Evolutionary conservation across 192 early-diverging fungal genomes (phyloP).

Genomic region (Linnemannia schmuckeri): DNA sequence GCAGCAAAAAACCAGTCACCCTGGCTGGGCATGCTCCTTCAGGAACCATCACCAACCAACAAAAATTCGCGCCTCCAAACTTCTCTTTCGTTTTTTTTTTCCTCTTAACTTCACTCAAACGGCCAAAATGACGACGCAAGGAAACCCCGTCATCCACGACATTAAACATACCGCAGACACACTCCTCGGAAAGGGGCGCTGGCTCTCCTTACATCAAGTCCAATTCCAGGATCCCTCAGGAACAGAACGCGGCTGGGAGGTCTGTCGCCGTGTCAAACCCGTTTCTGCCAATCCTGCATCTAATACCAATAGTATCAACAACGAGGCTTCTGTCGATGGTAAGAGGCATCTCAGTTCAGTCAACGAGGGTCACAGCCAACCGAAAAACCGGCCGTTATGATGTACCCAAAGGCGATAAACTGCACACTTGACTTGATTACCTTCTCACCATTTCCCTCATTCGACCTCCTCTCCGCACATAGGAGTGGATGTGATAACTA

Average conservation of each 20-base stretch:
- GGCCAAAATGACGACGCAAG: not conserved
- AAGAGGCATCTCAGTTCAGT: not conserved
- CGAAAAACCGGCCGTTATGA: not conserved
- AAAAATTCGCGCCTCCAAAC: not conserved
- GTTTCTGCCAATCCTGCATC: not conserved
- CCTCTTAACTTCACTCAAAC: not conserved
- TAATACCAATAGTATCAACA: not conserved
- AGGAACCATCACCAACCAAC: not conserved
- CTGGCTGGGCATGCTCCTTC: not conserved
- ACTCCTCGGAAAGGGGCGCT: conserved; percentile 47
- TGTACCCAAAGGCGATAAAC: not conserved
- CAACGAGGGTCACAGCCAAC: not conserved
- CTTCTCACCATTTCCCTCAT: not conserved
- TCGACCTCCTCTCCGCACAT: not conserved
- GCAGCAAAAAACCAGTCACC: not conserved
- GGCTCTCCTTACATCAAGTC: conserved; percentile 57
- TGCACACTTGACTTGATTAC: not conserved
- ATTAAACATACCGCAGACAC: conserved; percentile 18
- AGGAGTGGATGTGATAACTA: conserved; percentile 63
- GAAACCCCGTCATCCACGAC: conserved; percentile 9
- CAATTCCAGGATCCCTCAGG: conserved; percentile 54
- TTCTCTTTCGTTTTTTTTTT: not conserved
- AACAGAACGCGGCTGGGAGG: conserved; percentile 42
- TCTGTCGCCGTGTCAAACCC: conserved; percentile 28
- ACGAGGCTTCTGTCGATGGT: conserved; percentile 45